Evolutionary conservation across 495 filamentous ascomycete genomes (phyloP), one percentile per base, ranked within the genome.

Genomic region (Geoglossum glabrum): DNA sequence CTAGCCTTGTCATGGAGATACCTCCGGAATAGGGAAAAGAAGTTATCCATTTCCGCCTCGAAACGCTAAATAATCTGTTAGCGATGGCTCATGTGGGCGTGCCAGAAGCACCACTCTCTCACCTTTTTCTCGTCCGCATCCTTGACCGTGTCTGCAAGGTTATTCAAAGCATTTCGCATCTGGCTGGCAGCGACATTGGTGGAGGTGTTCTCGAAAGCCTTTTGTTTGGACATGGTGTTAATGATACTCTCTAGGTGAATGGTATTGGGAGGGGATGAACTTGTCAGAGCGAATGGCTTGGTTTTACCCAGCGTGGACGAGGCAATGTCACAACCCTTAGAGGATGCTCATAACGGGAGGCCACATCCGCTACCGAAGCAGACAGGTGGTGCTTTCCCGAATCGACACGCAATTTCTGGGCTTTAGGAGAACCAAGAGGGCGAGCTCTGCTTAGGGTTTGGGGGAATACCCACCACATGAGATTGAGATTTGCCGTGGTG

Each of bases 41-140:
- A 99, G 82, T 99, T 99, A 80, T 99, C 92, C 87, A 94, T 97
- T 74, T 99, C 92, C 15, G 89, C 90, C 74, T 97, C 92, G 71
- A 96, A 99, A 47, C 84, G 71, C 84, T 71, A 54, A 51, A 34
- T 23, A 28, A 11, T 4, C 26, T 6, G 59, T 47, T 10, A 36
- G 23, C 27, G 15, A 52, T 3, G 1, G 13, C 0, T n/a, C 7
- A 19, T n/a, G 1, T 0, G 21, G 21, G 49, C 30, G 26, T 5
- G 11, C 49, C 36, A 40, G 40, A 46, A 0, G 9, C 11, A 27
- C 27, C 34, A 45, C 8, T 25, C 17, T 50, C 71, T 59, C 73
- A 81, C 83, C 82, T 93, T 84, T 82, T 90, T 96, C 73, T 87
- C 76, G 34, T 74, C 69, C 23, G 81, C 72, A 62, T 97, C 87